Percentiles rank a stretch among this genome's conserved stretches.
These are phyloP conservation scores for Spirogloea muscicola DNA, from an alignment of 139 green algal species.

Conservation along the genomic window DNA sequence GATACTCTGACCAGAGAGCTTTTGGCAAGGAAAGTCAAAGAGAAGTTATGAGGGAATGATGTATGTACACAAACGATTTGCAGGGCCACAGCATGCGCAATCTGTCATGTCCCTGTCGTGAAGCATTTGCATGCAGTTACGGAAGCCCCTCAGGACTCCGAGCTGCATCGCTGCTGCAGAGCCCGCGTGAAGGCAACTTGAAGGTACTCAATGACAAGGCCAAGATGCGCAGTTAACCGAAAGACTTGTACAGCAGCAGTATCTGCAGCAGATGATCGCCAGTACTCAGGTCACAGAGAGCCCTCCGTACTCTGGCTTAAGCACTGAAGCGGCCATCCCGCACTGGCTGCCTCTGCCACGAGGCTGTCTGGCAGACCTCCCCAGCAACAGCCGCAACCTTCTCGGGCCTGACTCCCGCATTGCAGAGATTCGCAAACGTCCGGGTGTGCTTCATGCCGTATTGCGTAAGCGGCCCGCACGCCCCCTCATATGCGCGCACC, in stretches of 20 bases:
- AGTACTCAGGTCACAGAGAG: neutral
- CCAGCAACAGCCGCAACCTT: neutral
- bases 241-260: neutral
- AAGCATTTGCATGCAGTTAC: too few relatives aligned
- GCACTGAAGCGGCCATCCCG: too few relatives aligned
- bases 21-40: too few relatives aligned
- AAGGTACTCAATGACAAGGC: too few relatives aligned
- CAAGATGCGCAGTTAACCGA: conserved; percentile 44
- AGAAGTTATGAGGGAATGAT: too few relatives aligned
- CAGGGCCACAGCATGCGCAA: too few relatives aligned
- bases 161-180: too few relatives aligned
- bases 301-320: neutral
- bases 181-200: too few relatives aligned
- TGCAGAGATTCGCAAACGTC: conserved; percentile 10
- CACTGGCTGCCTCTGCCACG: neutral
- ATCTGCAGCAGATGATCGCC: neutral
- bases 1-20: too few relatives aligned
- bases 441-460: conserved; percentile 23
- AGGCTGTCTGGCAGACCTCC: neutral
- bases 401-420: neutral
- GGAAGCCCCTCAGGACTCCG: too few relatives aligned
- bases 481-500: conserved; percentile 1
- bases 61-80: too few relatives aligned
- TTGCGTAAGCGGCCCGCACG: neutral
- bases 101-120: too few relatives aligned